Base-by-base conservation (phyloP, 2,329 filamentous ascomycete species). In the Fusarium newnesense region DNA sequence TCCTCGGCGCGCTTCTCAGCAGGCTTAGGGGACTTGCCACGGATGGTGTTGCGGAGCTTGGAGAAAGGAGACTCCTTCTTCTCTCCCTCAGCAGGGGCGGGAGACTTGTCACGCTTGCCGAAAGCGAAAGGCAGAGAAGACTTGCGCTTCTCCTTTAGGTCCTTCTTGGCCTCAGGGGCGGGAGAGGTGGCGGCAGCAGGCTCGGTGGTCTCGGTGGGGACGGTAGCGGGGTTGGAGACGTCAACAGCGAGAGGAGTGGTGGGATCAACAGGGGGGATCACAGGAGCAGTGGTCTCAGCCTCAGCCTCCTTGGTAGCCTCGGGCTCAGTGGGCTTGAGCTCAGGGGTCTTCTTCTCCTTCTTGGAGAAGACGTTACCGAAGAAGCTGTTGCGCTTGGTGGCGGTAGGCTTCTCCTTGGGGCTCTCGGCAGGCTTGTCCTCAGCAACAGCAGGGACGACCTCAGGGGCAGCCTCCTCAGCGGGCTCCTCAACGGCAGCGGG, bases 101-200 rank as follows among this genome's bases (percentile, higher is more conserved):
- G 81, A 40, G 83, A 83, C 83, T 89, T 88, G 82, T 93, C 91
- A 88, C 96, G 96, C 89, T 94, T 93, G 78, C 94, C 91, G 79
- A 90, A 91, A 78, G 90, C 90, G 84, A 97, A 97, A 54, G 88
- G 87, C 13, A 90, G 83, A 79, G 95, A 92, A 75, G 94, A 96
- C 84, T 91, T 91, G 83, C 94, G 93, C 93, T 97, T 97, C 83
- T 90, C 87, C 90, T 94, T 95, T 76, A 87, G 81, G 71, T 89
- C 88, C 84, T 90, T 90, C 82, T 89, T 89, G 63, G 84, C 75
- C 84, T 91, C 90, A 68, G 85, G 85, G 73, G 86, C 86, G 64
- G 84, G 80, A 32, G 83, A 76, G 39, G 79, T 72, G 37, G 79
- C 80, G 69, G 82, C 80, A 62, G 84, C 78, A 50, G 72, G 79